Evolutionary conservation across 1,139 yeast species (phyloP), one percentile per base, ranked within the genome.

Genomic region (Chernovozyma aurita): DNA sequence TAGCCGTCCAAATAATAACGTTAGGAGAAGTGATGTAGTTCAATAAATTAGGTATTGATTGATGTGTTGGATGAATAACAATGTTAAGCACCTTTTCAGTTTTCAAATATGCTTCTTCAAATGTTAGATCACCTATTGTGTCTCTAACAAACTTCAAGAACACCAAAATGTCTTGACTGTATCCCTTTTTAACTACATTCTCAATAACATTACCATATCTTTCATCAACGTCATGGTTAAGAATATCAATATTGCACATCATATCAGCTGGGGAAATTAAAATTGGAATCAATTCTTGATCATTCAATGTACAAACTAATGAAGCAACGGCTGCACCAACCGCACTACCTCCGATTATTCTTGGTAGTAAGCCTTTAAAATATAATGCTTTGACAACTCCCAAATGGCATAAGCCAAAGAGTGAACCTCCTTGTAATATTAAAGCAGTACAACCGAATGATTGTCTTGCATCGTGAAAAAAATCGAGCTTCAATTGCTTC

Each of bases 21-120:
- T 92, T 88, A 1, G 98, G 98, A 0, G 97, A 87, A 0, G 98
- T 90, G 31, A 92, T 78, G 52, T 92, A 90, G 55, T 92, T 92
- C 26, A 92, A 65, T 39, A 92, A 65, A 8, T 88, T 75, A 0
- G 96, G 95, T 16, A 87, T 61, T 8, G 76, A 72, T 36, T 69
- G 74, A 45, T 78, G 80, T 0, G 95, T 81, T 3, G 97, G 88
- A 38, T 95, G 95, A 3, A 92, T 94, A 1, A 94, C 86, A 34
- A 92, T 83, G 55, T 90, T 92, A 36, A 92, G 66, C 1, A 88
- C 80, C 47, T 87, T 78, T 31, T 88, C 87, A 0, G 97, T 87
- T 41, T 82, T 79, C 46, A 85, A 73, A 55, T 84, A 87, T 0
- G 97, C 96, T 55, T 92, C 97, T 57, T 87, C 95, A 59, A 92